Conservation (phyloP, 306 rosid species). For the Glycyrrhiza uralensis region DNA sequence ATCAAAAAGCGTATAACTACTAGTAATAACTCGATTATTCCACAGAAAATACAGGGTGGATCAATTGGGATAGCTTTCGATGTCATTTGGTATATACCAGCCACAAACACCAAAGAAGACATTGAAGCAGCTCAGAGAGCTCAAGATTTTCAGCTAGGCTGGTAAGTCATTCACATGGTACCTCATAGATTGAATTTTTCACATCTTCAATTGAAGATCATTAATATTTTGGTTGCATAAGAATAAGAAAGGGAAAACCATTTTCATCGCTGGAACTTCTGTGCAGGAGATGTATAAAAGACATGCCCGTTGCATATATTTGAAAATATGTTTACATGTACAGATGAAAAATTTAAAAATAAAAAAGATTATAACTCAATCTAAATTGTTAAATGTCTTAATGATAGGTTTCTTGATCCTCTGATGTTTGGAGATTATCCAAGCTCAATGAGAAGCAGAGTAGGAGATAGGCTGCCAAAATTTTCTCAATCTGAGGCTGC, state of each 20-base stretch:
- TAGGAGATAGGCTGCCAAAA: conserved; percentile 62
- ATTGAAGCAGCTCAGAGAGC: conserved; percentile 81
- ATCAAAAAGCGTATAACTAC: not conserved
- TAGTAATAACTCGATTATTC: not conserved
- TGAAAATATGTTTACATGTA: not conserved
- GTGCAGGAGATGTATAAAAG: too few relatives aligned
- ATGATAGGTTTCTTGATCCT: conserved; percentile 84
- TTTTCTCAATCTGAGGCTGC: conserved; percentile 56
- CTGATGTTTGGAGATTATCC: conserved; percentile 89
- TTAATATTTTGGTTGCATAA: not conserved
- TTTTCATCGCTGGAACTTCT: too few relatives aligned
- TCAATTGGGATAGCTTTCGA: conserved; percentile 75
- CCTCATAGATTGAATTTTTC: not conserved
- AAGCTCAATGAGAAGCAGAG: conserved; percentile 74
- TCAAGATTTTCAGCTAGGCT: conserved; percentile 95
- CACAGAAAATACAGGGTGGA: conserved; percentile 65
- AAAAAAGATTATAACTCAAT: not conserved
- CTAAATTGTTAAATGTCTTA: not conserved
- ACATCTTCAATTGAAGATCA: not conserved
- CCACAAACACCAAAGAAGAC: conserved; percentile 56
- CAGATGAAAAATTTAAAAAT: not conserved
- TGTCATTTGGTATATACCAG: conserved; percentile 82
- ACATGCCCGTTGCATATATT: too few relatives aligned
- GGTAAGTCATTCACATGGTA: conserved; percentile 46
- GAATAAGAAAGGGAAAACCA: not conserved